Evolutionary conservation across 192 early-diverging fungal genomes (phyloP).

Genomic region (Diversispora eburnea): DNA sequence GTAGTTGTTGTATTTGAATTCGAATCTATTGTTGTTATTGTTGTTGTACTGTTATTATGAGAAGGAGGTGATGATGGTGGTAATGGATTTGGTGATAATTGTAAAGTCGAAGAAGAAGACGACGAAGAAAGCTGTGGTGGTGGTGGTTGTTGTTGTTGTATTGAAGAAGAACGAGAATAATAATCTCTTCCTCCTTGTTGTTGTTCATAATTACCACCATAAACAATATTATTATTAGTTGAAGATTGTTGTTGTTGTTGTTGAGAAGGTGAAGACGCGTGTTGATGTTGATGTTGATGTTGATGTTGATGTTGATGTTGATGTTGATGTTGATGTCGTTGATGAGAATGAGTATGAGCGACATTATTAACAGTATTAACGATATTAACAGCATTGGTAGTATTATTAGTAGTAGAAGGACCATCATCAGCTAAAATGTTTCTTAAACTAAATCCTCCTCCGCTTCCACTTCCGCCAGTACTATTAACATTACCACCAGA

Average conservation of each 20-base stretch:
- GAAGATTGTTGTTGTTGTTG: not conserved
- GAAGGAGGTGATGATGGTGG: not conserved
- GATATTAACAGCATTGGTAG: too few relatives aligned
- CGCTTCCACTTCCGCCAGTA: not conserved
- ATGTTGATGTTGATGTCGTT: not conserved
- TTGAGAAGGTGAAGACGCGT: not conserved
- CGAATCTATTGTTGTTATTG: too few relatives aligned
- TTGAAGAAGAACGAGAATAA: not conserved
- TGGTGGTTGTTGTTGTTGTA: not conserved
- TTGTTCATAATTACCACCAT: too few relatives aligned
- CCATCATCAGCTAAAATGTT: too few relatives aligned
- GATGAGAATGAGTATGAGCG: not conserved
- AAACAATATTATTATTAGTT: too few relatives aligned
- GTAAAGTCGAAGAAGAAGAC: not conserved
- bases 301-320: not conserved
- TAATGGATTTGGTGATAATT: not conserved
- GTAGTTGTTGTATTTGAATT: too few relatives aligned
- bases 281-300: not conserved
- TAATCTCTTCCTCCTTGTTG: not conserved
- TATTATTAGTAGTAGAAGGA: too few relatives aligned
- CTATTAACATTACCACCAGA: not conserved
- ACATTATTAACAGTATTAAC: not conserved
- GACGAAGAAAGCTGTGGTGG: not conserved
- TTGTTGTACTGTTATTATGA: not conserved
- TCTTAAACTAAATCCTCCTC: too few relatives aligned